Conservation (phyloP, 345 rosid species). For the Viola odorata region DNA sequence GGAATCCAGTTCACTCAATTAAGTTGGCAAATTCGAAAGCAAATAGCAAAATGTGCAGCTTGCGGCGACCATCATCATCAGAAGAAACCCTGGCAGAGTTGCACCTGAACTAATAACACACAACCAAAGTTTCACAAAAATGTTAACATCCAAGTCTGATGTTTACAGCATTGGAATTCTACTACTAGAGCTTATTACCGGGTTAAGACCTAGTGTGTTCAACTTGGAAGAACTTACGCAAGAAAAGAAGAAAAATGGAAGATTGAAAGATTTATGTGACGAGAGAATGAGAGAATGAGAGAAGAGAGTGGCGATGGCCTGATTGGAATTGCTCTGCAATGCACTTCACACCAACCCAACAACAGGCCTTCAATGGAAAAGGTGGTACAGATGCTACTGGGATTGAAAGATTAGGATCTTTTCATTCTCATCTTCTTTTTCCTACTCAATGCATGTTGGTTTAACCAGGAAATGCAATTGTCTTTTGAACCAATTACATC, state of each 20-base stretch:
- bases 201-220: background rate
- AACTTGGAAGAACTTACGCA: conserved; percentile 12
- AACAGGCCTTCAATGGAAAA: conserved; percentile 23
- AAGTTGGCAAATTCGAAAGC: conserved; percentile 18
- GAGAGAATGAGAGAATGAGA: background rate
- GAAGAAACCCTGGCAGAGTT: conserved; percentile 24
- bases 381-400: conserved; percentile 22
- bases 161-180: conserved; percentile 32
- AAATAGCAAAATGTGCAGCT: conserved; percentile 26
- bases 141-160: conserved; percentile 21
- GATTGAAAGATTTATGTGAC: conserved; percentile 20
- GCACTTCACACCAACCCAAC: conserved; percentile 12
- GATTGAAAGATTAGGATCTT: conserved; percentile 6
- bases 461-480: too few relatives aligned
- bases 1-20: conserved; percentile 29
- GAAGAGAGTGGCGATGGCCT: background rate
- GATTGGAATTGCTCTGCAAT: conserved; percentile 22
- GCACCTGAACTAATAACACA: conserved; percentile 21
- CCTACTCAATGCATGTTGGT: background rate
- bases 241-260: conserved; percentile 15
- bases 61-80: conserved; percentile 15
- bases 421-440: background rate
- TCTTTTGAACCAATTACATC: too few relatives aligned
- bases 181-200: conserved; percentile 24
- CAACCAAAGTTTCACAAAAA: background rate